Conservation (phyloP, 2,329 filamentous ascomycete genomes). For the Neopestalotiopsis clavispora region DNA sequence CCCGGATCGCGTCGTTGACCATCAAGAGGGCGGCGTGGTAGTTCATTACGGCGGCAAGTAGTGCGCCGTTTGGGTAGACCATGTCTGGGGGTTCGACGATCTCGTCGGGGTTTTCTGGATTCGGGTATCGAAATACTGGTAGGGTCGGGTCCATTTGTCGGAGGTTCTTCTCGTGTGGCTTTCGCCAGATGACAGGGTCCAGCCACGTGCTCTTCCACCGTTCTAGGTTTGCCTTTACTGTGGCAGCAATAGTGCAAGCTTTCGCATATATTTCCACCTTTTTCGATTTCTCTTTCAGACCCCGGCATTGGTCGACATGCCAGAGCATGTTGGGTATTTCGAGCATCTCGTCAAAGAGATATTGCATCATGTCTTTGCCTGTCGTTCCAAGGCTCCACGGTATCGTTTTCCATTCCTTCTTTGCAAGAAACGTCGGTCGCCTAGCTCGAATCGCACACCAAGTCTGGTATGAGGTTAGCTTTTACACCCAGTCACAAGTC, state of each 20-base stretch:
- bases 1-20: background rate
- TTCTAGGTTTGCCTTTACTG: background rate
- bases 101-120: background rate
- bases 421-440: background rate
- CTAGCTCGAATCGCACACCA: background rate
- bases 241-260: background rate
- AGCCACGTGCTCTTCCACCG: background rate
- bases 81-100: background rate
- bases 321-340: background rate
- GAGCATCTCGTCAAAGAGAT: constrained; percentile 4
- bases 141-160: background rate
- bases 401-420: background rate
- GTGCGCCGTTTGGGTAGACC: constrained; percentile 2
- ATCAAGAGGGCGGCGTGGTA: constrained; percentile 1
- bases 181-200: background rate
- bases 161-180: background rate
- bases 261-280: background rate
- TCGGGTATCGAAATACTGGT: background rate
- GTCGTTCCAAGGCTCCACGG: background rate
- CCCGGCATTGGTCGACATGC: background rate
- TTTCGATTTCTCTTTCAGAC: background rate
- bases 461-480: background rate
- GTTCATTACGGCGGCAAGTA: background rate
- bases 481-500: background rate
- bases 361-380: background rate